phyloP scores from a whole-genome alignment of 108 stramenopile species.

The Cyclotella cryptica region DNA sequence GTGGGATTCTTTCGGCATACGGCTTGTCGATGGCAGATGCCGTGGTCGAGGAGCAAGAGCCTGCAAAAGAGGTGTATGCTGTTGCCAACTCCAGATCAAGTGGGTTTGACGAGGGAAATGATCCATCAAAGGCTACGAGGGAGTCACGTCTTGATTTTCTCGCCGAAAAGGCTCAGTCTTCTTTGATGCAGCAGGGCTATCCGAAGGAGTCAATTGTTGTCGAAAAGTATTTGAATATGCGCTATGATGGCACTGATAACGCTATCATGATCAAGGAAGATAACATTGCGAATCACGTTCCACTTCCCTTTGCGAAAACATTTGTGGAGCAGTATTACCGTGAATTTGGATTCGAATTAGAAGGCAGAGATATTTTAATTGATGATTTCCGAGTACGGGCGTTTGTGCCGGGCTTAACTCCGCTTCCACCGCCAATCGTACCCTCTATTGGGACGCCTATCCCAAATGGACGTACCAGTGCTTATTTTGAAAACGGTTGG shows the following conservation, averaged over 20 bases:
- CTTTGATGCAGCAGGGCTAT: constrained; percentile 90
- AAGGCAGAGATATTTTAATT: constrained; percentile 86
- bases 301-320: constrained; percentile 64
- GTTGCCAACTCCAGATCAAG: constrained; percentile 31
- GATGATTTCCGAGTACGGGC: constrained; percentile 97
- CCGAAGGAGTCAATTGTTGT: constrained; percentile 59
- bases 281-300: neutral
- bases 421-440: constrained; percentile 50
- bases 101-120: constrained; percentile 42
- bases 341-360: constrained; percentile 95
- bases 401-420: constrained; percentile 79
- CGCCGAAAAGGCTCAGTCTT: constrained; percentile 58
- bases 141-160: constrained; percentile 68
- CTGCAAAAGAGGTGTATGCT: constrained; percentile 75
- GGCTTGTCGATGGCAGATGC: constrained; percentile 95
- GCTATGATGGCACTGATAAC: constrained; percentile 97
- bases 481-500: constrained; percentile 95
- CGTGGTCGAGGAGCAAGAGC: constrained; percentile 94
- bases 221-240: constrained; percentile 88
- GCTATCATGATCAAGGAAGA: constrained; percentile 86
- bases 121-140: constrained; percentile 59
- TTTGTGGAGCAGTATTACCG: constrained; percentile 81
- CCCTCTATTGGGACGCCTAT: constrained; percentile 53
- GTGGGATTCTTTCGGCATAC: constrained; percentile 97
- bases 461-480: constrained; percentile 63